Evolutionary conservation across 345 rosid species (phyloP).

Genomic region (Eutrema yunnanense): DNA sequence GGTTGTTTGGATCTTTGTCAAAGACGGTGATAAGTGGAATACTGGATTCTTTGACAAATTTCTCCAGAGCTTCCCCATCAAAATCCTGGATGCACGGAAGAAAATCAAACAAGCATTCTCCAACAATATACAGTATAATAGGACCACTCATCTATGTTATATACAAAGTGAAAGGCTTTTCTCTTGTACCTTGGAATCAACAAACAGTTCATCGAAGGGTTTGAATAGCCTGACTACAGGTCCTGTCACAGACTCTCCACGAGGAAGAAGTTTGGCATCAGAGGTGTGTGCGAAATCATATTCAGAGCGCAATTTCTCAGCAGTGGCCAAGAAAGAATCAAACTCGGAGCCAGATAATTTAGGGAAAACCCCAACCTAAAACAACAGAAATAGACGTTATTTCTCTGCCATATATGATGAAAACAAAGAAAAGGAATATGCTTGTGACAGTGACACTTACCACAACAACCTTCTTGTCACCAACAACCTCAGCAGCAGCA

Average conservation of each 20-base stretch:
- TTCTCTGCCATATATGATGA: not conserved
- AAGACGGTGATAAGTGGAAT: constrained; percentile 67
- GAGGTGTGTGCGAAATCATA: constrained; percentile 79
- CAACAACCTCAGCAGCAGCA: constrained; percentile 50
- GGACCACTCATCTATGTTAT: not conserved
- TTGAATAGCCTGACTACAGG: constrained; percentile 84
- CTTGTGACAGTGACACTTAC: constrained; percentile 39
- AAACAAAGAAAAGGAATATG: not conserved
- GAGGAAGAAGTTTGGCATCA: constrained; percentile 80
- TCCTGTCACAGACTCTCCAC: constrained; percentile 76
- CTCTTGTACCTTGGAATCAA: constrained; percentile 66
- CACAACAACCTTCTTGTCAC: constrained; percentile 61
- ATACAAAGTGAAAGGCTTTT: not conserved
- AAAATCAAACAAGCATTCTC: not conserved
- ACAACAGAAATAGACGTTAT: not conserved
- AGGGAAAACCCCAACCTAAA: constrained; percentile 89
- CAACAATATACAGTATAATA: not conserved
- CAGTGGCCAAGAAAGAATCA: constrained; percentile 59
- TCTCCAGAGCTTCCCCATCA: constrained; percentile 60
- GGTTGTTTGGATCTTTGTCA: constrained; percentile 67
- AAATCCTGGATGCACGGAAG: constrained; percentile 57
- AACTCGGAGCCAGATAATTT: constrained; percentile 76
- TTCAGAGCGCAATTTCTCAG: constrained; percentile 84
- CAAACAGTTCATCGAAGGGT: constrained; percentile 86
- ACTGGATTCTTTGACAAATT: constrained; percentile 77